phyloP scores from a whole-genome alignment of 2,329 filamentous ascomycete species.

The Coniochaeta sp. region DNA sequence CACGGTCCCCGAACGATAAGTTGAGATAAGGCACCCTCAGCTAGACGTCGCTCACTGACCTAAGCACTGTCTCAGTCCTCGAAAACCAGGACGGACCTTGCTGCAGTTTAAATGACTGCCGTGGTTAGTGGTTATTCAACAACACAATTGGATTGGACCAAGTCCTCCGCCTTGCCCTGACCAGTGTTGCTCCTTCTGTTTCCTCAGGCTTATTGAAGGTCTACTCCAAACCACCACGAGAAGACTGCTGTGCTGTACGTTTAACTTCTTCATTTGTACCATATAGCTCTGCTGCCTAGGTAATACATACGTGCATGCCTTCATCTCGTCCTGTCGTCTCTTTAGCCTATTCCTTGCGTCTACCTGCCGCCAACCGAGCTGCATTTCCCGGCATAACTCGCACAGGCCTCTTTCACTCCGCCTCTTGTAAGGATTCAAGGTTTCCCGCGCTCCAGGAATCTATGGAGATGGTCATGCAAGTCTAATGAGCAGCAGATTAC shows the following conservation, averaged over 20 bases:
- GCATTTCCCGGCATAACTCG: background rate
- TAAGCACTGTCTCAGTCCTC: too few relatives aligned
- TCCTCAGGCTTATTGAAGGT: too few relatives aligned
- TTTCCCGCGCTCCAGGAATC: background rate
- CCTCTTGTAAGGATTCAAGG: background rate
- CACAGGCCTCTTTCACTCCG: too few relatives aligned
- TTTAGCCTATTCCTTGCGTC: background rate
- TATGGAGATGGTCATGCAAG: slow-evolving; percentile 3
- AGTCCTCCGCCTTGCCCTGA: too few relatives aligned
- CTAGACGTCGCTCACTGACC: too few relatives aligned
- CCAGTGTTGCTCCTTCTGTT: background rate
- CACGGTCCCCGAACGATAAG: too few relatives aligned
- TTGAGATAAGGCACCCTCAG: too few relatives aligned
- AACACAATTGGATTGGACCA: too few relatives aligned
- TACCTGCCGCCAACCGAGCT: background rate
- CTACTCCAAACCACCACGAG: too few relatives aligned
- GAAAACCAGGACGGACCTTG: too few relatives aligned
- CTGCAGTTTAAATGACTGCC: too few relatives aligned
- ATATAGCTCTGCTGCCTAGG: background rate
- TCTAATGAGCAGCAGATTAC: slow-evolving; percentile 2
- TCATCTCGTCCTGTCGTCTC: background rate
- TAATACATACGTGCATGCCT: background rate
- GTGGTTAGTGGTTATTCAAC: too few relatives aligned
- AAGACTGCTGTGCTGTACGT: background rate
- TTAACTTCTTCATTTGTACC: background rate